Percentiles rank a stretch among this genome's conserved stretches.
Conservation (phyloP, 306 rosid species). For the Cucurbita maxima region DNA sequence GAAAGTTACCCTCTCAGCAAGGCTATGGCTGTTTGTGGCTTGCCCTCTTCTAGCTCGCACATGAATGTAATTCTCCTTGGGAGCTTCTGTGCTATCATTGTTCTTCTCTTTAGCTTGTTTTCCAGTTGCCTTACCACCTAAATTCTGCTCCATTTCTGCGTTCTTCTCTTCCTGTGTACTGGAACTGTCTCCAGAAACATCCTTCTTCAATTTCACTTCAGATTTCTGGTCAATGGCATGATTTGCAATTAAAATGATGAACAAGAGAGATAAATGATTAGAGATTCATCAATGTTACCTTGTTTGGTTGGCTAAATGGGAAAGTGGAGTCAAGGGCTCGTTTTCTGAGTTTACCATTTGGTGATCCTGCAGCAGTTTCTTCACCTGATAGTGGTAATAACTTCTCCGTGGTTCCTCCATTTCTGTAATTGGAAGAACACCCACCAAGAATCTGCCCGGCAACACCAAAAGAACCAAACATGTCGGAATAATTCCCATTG, state of each 20-base stretch:
- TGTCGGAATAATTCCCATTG: constrained; percentile 63
- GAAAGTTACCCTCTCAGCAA: constrained; percentile 82
- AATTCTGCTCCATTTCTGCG: constrained; percentile 37
- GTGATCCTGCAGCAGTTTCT: constrained; percentile 31
- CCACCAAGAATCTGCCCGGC: constrained; percentile 29
- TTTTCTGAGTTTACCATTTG: constrained; percentile 56
- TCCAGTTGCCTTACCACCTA: constrained; percentile 36
- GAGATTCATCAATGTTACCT: constrained; percentile 29
- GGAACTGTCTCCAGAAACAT: constrained; percentile 42
- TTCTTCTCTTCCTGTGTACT: constrained; percentile 59
- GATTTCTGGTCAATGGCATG: constrained; percentile 26
- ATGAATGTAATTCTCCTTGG: constrained; percentile 79
- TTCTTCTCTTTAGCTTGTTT: constrained; percentile 66
- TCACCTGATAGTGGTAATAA: constrained; percentile 31
- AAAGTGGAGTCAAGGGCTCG: constrained; percentile 43
- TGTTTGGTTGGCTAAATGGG: constrained; percentile 31
- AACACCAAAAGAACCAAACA: constrained; percentile 47
- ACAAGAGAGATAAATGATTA: neutral
- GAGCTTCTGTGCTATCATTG: constrained; percentile 44
- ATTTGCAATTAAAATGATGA: neutral
- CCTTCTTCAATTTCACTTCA: constrained; percentile 45
- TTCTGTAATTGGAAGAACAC: constrained; percentile 40
- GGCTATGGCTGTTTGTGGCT: constrained; percentile 98
- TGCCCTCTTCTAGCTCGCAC: constrained; percentile 99
- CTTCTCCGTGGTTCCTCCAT: constrained; percentile 24